Percentiles rank a stretch among this genome's conserved stretches.
Conservation (phyloP, 345 rosid species). For the Brassica rapa region DNA sequence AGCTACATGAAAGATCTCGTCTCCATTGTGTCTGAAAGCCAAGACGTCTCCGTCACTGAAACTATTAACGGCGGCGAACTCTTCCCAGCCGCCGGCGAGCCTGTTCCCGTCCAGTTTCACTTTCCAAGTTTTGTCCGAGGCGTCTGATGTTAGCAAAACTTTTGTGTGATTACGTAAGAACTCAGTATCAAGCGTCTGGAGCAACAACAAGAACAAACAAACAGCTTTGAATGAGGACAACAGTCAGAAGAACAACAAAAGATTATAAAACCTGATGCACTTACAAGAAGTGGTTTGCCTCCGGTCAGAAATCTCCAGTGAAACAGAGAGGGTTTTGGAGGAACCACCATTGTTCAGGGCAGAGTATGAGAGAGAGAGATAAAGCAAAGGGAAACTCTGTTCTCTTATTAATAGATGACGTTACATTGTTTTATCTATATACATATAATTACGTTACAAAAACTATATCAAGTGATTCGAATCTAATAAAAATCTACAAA, state of each 20-base stretch:
- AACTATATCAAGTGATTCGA: not conserved
- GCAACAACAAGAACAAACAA: not conserved
- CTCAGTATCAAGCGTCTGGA: slow-evolving; percentile 21
- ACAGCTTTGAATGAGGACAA: not conserved
- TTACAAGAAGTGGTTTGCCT: slow-evolving; percentile 28
- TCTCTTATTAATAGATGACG: not conserved
- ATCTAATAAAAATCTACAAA: not conserved
- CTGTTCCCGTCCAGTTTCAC: slow-evolving; percentile 19
- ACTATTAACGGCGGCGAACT: slow-evolving; percentile 16
- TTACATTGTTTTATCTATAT: not conserved
- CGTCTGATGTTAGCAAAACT: slow-evolving; percentile 20
- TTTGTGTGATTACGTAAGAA: slow-evolving; percentile 19
- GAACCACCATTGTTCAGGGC: slow-evolving; percentile 26
- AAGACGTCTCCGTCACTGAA: slow-evolving; percentile 21
- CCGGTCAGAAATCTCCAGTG: not conserved
- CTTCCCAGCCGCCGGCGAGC: slow-evolving; percentile 34
- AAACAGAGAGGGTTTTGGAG: slow-evolving; percentile 1
- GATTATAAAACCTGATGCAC: not conserved
- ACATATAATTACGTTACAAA: not conserved
- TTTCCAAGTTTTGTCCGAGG: slow-evolving; percentile 9
- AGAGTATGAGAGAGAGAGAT: slow-evolving; percentile 9
- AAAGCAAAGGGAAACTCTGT: not conserved
- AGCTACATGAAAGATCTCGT: slow-evolving; percentile 28
- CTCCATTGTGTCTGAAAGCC: slow-evolving; percentile 27
- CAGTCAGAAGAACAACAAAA: not conserved